Base-by-base conservation (phyloP, 139 green algal species). In the Closterium sp. region DNA sequence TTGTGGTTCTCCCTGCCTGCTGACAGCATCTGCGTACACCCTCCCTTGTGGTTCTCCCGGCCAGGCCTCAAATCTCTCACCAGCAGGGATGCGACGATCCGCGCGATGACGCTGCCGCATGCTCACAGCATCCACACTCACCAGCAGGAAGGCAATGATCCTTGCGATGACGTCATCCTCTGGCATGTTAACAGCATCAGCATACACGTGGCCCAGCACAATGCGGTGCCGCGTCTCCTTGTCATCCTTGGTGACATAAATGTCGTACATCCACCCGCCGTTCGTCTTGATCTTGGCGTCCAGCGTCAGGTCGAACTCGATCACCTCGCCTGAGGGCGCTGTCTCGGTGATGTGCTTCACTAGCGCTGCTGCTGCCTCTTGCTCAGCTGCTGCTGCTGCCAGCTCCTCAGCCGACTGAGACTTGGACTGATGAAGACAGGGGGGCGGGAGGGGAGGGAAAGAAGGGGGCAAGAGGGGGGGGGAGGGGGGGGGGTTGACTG, bases 251-350 rank as follows among this genome's bases (percentile, higher is more conserved):
- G 87, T 95, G 84, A 98, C 91, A 1, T 30, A 84, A 32, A 98
- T 33, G 87, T 98, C 97, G 88, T 96, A 94, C 93, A 98, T 96
- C 89, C 89, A 94, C 34, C 97, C 97, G 8, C 97, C 97, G 25
- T 98, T 98, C 33, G 97, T 98, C 36, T 93, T 92, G 89, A 95
- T 94, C 16, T 87, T 93, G 16, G 69, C 87, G 1, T 89, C 34
- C 87, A 95, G 90, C 64, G 97, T 35, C 87, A 98, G 97, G 66
- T 98, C 97, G 30, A 98, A 97, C 95, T 97, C 90, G 19, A 94
- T 55, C 3, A 83, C 76, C 34, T 89, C 84, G 19, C 90, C 92
- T 0, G 31, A 31, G 34, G 88, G 88, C 12, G 76, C 87, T 34
- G 30, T 43, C 28, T 36, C 69, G n/a, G 16, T 38, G 85, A 38